phyloP scores from a whole-genome alignment of 208 protist genomes.

The Trypanosomatidae sp. region DNA sequence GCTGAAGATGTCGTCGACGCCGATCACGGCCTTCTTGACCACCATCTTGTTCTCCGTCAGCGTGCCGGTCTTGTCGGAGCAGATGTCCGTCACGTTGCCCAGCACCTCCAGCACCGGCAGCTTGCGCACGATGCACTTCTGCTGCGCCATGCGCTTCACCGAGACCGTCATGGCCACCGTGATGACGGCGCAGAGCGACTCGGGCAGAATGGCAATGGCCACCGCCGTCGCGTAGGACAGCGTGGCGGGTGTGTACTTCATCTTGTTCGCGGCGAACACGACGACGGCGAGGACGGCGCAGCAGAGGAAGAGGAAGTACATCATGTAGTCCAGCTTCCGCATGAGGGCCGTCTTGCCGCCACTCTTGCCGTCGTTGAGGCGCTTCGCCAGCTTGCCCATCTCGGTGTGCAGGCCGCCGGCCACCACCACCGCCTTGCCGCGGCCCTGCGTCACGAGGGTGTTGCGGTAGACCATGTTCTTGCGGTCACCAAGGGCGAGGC shows the following conservation, averaged over 20 bases:
- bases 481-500: slow-evolving; percentile 82
- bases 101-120: slow-evolving; percentile 88
- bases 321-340: slow-evolving; percentile 87
- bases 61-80: slow-evolving; percentile 94
- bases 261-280: slow-evolving; percentile 82
- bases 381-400: slow-evolving; percentile 87
- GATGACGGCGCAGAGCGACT: slow-evolving; percentile 82
- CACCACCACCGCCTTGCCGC: slow-evolving; percentile 78
- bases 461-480: slow-evolving; percentile 92
- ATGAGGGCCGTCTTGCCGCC: slow-evolving; percentile 71
- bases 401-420: slow-evolving; percentile 79
- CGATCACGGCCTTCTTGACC: slow-evolving; percentile 77
- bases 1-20: slow-evolving; percentile 46
- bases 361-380: slow-evolving; percentile 41
- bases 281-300: slow-evolving; percentile 71
- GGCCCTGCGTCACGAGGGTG: slow-evolving; percentile 85
- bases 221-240: slow-evolving; percentile 84
- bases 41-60: slow-evolving; percentile 95
- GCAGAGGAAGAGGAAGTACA: slow-evolving; percentile 87
- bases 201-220: slow-evolving; percentile 90
- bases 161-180: slow-evolving; percentile 88
- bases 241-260: slow-evolving; percentile 56
- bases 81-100: slow-evolving; percentile 92
- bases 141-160: slow-evolving; percentile 82
- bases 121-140: slow-evolving; percentile 86